phyloP scores from a whole-genome alignment of 148 eudicot species.

The Rhododendron molle region DNA sequence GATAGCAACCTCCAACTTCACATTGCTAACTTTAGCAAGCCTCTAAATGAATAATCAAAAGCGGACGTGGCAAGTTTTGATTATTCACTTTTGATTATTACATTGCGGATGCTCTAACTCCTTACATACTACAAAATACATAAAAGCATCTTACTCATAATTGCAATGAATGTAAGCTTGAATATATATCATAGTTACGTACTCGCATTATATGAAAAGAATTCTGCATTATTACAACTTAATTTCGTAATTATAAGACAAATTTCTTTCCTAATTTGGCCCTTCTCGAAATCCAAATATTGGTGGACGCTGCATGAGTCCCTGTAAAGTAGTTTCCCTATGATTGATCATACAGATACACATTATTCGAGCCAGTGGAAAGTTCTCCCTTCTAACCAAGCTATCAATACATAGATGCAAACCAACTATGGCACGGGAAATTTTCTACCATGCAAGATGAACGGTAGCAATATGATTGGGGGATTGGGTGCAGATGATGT shows the following conservation, averaged over 20 bases:
- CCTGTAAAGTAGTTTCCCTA: background rate
- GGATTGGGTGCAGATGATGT: background rate
- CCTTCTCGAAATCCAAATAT: background rate
- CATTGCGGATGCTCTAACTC: no score
- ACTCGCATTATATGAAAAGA: background rate
- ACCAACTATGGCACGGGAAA: background rate
- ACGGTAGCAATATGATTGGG: background rate
- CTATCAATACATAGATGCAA: background rate
- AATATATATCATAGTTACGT: background rate
- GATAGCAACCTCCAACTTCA: no score
- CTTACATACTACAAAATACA: background rate
- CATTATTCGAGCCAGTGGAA: background rate
- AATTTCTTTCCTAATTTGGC: background rate
- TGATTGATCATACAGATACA: background rate
- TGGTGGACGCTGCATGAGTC: background rate
- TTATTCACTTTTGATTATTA: no score
- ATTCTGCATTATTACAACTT: background rate
- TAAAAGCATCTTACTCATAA: background rate
- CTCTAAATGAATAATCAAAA: no score
- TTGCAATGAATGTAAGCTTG: background rate
- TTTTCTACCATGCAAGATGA: background rate
- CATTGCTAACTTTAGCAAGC: no score
- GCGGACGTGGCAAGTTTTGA: no score
- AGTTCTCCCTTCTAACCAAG: background rate
- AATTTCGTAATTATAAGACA: background rate